A percentile compares a stretch with the other conserved stretches of the same genome.
Conservation (phyloP, 768 basidiomycete genomes). For the Agaricus bisporus region DNA sequence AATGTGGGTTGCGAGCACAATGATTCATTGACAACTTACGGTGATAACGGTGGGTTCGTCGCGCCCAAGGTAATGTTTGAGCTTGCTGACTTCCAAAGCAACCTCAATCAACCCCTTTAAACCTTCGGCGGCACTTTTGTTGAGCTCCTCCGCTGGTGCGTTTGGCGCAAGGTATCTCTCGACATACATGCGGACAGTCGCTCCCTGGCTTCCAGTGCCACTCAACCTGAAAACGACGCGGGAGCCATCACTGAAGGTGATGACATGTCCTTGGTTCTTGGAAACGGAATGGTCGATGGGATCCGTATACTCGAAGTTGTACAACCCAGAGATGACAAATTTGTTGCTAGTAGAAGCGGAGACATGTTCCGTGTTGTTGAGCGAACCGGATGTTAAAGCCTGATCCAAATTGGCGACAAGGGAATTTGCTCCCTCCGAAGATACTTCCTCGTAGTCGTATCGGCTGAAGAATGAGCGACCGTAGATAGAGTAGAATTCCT, state of each 20-base stretch:
- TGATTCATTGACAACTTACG: slow-evolving; percentile 34
- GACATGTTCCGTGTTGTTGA: slow-evolving; percentile 61
- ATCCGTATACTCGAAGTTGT: slow-evolving; percentile 95
- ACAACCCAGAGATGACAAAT: slow-evolving; percentile 73
- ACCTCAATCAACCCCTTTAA: slow-evolving; percentile 95
- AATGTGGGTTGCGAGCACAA: background rate
- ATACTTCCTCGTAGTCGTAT: slow-evolving; percentile 98
- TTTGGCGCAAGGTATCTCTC: slow-evolving; percentile 81
- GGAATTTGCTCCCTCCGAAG: slow-evolving; percentile 83
- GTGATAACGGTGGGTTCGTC: slow-evolving; percentile 97
- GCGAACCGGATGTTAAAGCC: slow-evolving; percentile 59
- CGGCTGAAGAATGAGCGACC: slow-evolving; percentile 98
- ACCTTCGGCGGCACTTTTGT: slow-evolving; percentile 79
- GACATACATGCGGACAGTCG: slow-evolving; percentile 94
- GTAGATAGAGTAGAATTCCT: slow-evolving; percentile 84
- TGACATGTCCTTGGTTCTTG: slow-evolving; percentile 93
- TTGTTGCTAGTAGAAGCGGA: slow-evolving; percentile 60
- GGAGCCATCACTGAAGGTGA: slow-evolving; percentile 87
- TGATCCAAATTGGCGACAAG: slow-evolving; percentile 76
- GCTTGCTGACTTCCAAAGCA: slow-evolving; percentile 76
- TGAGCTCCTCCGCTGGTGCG: slow-evolving; percentile 63
- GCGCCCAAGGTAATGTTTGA: slow-evolving; percentile 80
- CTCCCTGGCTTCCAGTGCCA: slow-evolving; percentile 94
- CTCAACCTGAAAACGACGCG: slow-evolving; percentile 94
- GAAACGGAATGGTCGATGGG: slow-evolving; percentile 95